Base-by-base conservation (phyloP, 805 yeast species). In the Scheffersomyces amazonensis region DNA sequence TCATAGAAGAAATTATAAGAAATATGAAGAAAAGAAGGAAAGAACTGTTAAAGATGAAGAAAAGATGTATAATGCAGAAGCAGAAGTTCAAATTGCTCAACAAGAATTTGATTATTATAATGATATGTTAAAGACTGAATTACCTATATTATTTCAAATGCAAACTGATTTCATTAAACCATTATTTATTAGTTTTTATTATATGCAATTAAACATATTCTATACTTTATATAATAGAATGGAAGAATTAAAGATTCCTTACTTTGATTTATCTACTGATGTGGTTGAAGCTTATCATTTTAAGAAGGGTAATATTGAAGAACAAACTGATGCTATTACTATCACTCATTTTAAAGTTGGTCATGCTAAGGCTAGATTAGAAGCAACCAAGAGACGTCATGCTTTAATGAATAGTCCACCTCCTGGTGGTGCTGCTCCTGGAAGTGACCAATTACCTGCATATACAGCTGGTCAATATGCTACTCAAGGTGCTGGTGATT, bases 171-270 rank as follows among this genome's bases (percentile, higher is more conserved):
- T 93, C 58, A 90, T 93, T 58, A 83, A 81, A 56, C 99, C 99
- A 15, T 71, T 93, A 53, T 93, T 93, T 66, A 93, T 91, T 53
- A 83, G 95, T 39, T 83, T 93, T 63, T 93, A 93, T 67, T 93
- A 81, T 73, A 93, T 93, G 98, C 99, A 93, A 70, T 77, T 93
- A 71, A 93, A 93, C 69, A 88, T 93, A 41, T 93, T 90, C 64
- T 93, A 93, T 74, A 89, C 96, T 1, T 71, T 93, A 45, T 90
- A 87, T 70, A 83, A 76, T 56, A 78, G 86, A 53, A 87, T 91
- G 87, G 96, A 91, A 66, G 96, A 87, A 58, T 81, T 91, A 86
- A 89, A 93, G 68, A 93, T 93, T 49, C 96, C 97, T 12, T 93
- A 93, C 66, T 93, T 93, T 64, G 95, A 93, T 59, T 71, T 93